Conservation (phyloP, 257 asterid genomes). For the Solanum paucissectum region DNA sequence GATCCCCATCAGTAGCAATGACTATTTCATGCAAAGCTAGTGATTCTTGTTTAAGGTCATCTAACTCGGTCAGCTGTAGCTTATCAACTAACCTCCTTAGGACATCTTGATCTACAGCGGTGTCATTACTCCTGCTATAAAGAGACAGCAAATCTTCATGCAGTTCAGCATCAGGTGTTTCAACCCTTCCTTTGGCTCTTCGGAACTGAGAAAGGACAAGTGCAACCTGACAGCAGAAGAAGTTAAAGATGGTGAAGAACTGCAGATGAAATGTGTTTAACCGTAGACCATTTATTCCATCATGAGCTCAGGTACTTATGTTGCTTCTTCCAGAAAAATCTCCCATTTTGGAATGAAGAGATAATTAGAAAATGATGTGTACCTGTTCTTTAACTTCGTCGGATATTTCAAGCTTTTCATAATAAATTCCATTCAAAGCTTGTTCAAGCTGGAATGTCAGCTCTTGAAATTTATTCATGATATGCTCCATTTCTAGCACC, state of each 20-base stretch:
- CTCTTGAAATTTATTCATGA: constrained; percentile 65
- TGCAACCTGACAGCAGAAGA: constrained; percentile 51
- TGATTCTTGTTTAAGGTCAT: constrained; percentile 90
- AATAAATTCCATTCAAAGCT: constrained; percentile 65
- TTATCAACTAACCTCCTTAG: constrained; percentile 65
- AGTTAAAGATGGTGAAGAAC: background rate
- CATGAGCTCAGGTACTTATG: background rate
- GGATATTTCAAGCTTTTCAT: constrained; percentile 77
- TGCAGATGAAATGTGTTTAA: background rate
- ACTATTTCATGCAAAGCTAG: constrained; percentile 98
- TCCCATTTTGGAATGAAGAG: background rate
- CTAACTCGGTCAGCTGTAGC: constrained; percentile 66
- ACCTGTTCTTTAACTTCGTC: constrained; percentile 99
- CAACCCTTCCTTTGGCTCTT: constrained; percentile 92
- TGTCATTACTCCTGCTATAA: constrained; percentile 32
- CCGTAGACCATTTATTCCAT: background rate
- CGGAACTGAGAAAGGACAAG: constrained; percentile 94
- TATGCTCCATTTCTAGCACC: constrained; percentile 85
- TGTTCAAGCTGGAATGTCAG: constrained; percentile 76
- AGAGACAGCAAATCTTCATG: constrained; percentile 70
- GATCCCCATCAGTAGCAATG: constrained; percentile 79
- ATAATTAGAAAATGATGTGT: background rate
- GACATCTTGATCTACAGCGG: constrained; percentile 34
- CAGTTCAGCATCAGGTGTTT: constrained; percentile 63
- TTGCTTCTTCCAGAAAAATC: background rate